These are phyloP conservation scores for Kregervanrija delftensis DNA, from an alignment of 805 yeast species.

Conservation along the genomic window DNA sequence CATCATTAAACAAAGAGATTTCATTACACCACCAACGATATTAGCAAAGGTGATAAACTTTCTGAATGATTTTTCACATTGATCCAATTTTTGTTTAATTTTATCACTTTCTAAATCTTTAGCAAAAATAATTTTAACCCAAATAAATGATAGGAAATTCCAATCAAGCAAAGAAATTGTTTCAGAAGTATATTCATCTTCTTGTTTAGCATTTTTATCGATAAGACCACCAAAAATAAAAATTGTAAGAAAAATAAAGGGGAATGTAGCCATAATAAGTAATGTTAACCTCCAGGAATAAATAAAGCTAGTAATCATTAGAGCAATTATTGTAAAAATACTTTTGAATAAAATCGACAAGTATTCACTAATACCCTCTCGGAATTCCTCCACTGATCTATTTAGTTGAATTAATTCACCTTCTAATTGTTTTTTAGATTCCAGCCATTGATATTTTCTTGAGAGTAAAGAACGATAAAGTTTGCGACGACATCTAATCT, in stretches of 20 bases:
- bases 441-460: conserved; percentile 57
- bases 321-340: conserved; percentile 43
- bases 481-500: conserved; percentile 42
- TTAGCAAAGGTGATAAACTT: conserved; percentile 41
- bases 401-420: conserved; percentile 64
- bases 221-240: conserved; percentile 44
- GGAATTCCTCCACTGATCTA: conserved; percentile 66
- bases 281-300: conserved; percentile 84
- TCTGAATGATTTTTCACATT: conserved; percentile 33
- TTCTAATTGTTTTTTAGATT: conserved; percentile 44
- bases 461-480: conserved; percentile 40
- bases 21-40: conserved; percentile 49
- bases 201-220: conserved; percentile 40
- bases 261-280: conserved; percentile 67
- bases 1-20: conserved; percentile 57
- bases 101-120: conserved; percentile 42
- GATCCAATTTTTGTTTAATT: conserved; percentile 29
- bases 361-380: conserved; percentile 63
- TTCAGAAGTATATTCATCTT: conserved; percentile 48
- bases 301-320: conserved; percentile 58
- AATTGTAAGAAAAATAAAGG: conserved; percentile 51
- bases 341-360: conserved; percentile 51
- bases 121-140: conserved; percentile 59
- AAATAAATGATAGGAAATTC: conserved; percentile 52
- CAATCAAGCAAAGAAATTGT: conserved; percentile 65